Percentiles rank a stretch among this genome's conserved stretches.
phyloP scores from a whole-genome alignment of 2,329 filamentous ascomycete species.

The Ceratocystis papillata region DNA sequence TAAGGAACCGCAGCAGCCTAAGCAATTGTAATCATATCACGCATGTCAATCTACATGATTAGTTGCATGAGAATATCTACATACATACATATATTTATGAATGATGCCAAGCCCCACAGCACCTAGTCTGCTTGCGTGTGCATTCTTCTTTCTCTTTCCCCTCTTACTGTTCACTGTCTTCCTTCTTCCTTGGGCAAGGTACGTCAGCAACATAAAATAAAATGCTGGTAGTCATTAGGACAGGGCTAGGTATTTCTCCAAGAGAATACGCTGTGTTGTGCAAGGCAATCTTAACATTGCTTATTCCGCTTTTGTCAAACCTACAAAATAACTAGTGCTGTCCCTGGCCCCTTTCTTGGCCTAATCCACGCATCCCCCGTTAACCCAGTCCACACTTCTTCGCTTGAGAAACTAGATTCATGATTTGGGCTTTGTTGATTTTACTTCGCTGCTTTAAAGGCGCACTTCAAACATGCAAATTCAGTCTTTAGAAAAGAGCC shows the following conservation, averaged over 20 bases:
- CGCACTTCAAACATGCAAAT: neutral
- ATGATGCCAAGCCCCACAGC: no score
- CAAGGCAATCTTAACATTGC: neutral
- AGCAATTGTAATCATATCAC: no score
- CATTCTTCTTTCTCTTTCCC: neutral
- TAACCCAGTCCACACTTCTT: neutral
- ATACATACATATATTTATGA: no score
- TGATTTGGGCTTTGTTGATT: neutral
- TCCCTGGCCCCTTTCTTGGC: constrained; percentile 5
- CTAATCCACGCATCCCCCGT: neutral
- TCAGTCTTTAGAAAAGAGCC: neutral
- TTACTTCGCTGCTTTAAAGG: neutral
- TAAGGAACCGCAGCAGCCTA: no score
- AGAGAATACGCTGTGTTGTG: neutral
- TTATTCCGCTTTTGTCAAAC: neutral
- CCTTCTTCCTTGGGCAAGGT: neutral
- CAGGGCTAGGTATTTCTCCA: no score
- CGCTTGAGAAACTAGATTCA: neutral
- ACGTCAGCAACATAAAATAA: neutral
- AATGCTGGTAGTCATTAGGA: neutral
- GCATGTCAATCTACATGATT: no score
- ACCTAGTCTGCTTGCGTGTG: no score
- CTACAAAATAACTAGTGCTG: neutral
- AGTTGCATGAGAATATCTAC: no score
- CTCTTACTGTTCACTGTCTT: neutral